Evolutionary conservation across 1,139 yeast species (phyloP), one percentile per base, ranked within the genome.

Genomic region (Saccharomyces pastorianus): DNA sequence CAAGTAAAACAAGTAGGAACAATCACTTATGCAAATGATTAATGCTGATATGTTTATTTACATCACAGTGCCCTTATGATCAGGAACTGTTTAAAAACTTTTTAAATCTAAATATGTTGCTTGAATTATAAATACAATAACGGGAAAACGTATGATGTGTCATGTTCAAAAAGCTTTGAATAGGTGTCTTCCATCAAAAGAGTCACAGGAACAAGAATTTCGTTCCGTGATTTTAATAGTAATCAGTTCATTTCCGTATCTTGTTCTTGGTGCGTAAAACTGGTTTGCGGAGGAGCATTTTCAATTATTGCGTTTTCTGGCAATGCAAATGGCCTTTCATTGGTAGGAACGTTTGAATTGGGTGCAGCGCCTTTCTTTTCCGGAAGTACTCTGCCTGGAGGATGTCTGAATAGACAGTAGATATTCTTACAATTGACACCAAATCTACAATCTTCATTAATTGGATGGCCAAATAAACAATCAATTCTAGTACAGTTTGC

Each of bases 391-490:
- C 93, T 79, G 9, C 87, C 95, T 54, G 81, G 84, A 20, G 96
- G 95, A 71, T 89, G 97, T 64, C 79, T 79, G 72, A 76, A 89
- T 64, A 83, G 71, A 75, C 97, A 89, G 55, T 76, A 74, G 54
- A 76, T 76, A 68, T 87, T 88, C 59, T 78, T 79, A 73, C 97
- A 89, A 59, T 81, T 80, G 55, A 75, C 75, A 14, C 90, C 95
- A 71, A 84, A 89, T 63, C 87, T 85, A 73, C 97, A 89, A 53
- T 79, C 84, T 65, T 86, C 91, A 59, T 78, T 77, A 50, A 87
- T 73, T 48, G 96, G 96, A 70, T 89, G 97, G 25, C 85, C 78
- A 69, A 88, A 89, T 51, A 80, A 77, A 73, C 97, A 89, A 70
- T 89, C 95, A 52, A 82, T 75, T 70, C 96, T 82, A 29, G 81